Conservation (phyloP, 1,139 yeast species). For the Martiniozyma asiatica region DNA sequence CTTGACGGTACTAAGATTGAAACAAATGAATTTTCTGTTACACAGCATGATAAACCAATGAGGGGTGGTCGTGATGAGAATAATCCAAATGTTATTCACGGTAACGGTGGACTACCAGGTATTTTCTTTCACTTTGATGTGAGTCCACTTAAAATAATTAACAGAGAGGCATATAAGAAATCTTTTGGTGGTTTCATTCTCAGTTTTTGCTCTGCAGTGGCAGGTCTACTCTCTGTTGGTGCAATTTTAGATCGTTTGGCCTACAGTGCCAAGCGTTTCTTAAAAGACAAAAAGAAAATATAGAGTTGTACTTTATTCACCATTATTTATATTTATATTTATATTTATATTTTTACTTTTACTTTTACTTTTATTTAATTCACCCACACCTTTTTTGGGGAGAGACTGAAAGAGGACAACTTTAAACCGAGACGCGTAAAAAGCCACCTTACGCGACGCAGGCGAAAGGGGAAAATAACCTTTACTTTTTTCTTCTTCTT, state of each 20-base stretch:
- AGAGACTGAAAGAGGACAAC: too few relatives aligned
- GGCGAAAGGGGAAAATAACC: too few relatives aligned
- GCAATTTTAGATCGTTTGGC: constrained; percentile 78
- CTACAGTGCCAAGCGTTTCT: constrained; percentile 77
- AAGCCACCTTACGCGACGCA: too few relatives aligned
- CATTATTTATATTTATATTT: too few relatives aligned
- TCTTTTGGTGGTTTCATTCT: constrained; percentile 79
- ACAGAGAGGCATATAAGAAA: constrained; percentile 65
- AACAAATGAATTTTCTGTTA: constrained; percentile 87
- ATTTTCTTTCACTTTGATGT: constrained; percentile 81
- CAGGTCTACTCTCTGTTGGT: constrained; percentile 90
- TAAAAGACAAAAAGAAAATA: constrained; percentile 55
- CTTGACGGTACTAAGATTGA: constrained; percentile 44
- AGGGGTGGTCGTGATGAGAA: constrained; percentile 82
- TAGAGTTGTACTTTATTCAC: too few relatives aligned
- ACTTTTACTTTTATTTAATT: too few relatives aligned
- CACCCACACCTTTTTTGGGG: too few relatives aligned
- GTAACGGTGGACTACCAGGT: constrained; percentile 86
- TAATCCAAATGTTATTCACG: constrained; percentile 79
- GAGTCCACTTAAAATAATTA: constrained; percentile 84
- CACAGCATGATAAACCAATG: constrained; percentile 77
- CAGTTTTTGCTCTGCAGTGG: constrained; percentile 79
- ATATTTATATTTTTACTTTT: too few relatives aligned
- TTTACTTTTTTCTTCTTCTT: too few relatives aligned
- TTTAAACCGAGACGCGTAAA: too few relatives aligned